Evolutionary conservation across 345 rosid genomes (phyloP).

Genomic region (Syzygium aqueum): DNA sequence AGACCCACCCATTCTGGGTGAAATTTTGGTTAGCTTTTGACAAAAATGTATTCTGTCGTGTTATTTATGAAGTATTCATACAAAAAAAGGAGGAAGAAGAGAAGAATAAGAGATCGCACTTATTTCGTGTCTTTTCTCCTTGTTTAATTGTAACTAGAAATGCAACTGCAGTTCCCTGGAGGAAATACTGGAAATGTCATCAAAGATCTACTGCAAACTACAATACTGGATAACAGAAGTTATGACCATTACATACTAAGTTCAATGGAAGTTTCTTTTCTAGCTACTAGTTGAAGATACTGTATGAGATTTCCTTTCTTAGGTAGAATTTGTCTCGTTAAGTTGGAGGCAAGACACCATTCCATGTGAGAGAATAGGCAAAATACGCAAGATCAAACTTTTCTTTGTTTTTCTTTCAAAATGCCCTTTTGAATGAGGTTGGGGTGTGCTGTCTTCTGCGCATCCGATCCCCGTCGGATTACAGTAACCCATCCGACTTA

Average conservation of each 20-base stretch:
- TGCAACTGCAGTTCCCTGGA: neutral
- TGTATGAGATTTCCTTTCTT: neutral
- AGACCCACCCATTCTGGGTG: conserved; percentile 2
- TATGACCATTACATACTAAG: neutral
- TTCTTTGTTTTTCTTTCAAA: neutral
- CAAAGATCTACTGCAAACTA: neutral
- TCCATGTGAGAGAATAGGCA: neutral
- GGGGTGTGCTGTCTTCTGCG: neutral
- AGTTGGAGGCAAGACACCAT: neutral
- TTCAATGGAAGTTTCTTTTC: neutral
- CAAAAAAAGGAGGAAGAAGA: neutral
- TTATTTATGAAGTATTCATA: neutral
- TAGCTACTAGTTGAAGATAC: neutral
- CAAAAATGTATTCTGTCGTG: neutral
- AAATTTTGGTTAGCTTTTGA: conserved; percentile 16
- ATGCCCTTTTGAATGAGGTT: neutral
- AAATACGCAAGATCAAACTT: neutral
- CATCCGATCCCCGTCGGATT: neutral
- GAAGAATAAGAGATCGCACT: neutral
- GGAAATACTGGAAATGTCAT: neutral
- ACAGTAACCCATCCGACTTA: neutral
- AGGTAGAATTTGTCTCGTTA: neutral
- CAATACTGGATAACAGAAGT: neutral
- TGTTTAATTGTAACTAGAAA: neutral
- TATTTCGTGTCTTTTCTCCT: neutral